Evolutionary conservation across 192 early-diverging fungal genomes (phyloP), one percentile per base, ranked within the genome.

Genomic region (Hyaloraphidium curvatum): DNA sequence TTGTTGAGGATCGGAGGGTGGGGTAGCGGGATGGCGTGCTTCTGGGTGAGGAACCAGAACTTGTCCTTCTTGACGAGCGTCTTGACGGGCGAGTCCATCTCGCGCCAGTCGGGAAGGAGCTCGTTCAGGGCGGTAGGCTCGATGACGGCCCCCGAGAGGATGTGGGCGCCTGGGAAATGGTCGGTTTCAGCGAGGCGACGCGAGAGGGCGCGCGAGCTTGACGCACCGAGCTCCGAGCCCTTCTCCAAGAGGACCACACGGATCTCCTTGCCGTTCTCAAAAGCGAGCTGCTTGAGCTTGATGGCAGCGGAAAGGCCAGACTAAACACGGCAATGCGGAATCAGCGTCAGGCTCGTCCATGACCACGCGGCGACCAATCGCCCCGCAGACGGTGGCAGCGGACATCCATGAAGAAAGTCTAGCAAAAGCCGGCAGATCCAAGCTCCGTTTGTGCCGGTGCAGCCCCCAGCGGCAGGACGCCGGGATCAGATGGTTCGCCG

Each of bases 81-180:
- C 65, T 87, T 80, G 30, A 98, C 68, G 16, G 94, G 94, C 1
- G 94, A 91, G 3, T 86, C 88, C 60, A 76, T 84, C 51, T 91
- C 89, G 67, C 87, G 91, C 91, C 91, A 98, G 59, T 95, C 84
- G 23, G 94, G 94, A 30, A 98, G 89, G 58, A 98, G 68, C 68
- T 98, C 94, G 57, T 93, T 72, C 51, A 98, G 63, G 3, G 94
- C 85, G 1, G 81, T 74, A 2, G 89, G 81, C 61, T 98, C 94
- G 26, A 98, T 62, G 35, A 95, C 91, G 17, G 90, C 90, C 13
- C 94, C 94, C 33, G 89, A 92, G 7, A 98, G 69, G 31, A 79
- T 98, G 65, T 98, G 94, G 16, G 90, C 82, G 26, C 90, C 81
- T 83, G 58, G n/a, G 54, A 16, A 4, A 37, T 11, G 11, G 35